Conservation (phyloP, 2,329 filamentous ascomycete species). For the Fusarium albidum region DNA sequence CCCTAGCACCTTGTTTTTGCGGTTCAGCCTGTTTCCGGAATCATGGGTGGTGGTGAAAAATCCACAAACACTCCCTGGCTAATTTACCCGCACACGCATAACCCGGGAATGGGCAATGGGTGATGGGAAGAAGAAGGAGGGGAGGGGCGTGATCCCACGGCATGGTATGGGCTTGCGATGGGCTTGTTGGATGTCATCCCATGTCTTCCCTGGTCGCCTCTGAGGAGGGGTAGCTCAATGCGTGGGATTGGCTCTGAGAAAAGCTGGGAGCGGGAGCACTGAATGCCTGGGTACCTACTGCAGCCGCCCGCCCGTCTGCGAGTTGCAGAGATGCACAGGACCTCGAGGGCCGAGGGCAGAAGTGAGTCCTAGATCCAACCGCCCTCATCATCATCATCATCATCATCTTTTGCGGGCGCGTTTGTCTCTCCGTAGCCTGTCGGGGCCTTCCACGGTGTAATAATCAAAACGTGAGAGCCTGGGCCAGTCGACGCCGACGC, state of each 20-base stretch:
- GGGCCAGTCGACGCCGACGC: conserved; percentile 1
- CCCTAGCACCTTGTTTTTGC: neutral
- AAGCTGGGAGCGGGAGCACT: conserved; percentile 4
- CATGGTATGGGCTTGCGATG: neutral
- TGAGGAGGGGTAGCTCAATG: conserved; percentile 23
- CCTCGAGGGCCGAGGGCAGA: neutral
- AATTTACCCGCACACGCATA: conserved; percentile 27
- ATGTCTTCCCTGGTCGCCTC: conserved; percentile 6
- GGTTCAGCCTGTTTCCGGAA: conserved; percentile 1
- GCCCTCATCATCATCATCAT: conserved; percentile 19
- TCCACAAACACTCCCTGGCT: conserved; percentile 28
- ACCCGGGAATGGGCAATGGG: conserved; percentile 28
- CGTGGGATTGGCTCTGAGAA: conserved; percentile 27
- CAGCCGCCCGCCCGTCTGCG: conserved; percentile 1
- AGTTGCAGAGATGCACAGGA: conserved; percentile 9
- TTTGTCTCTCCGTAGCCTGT: conserved; percentile 12
- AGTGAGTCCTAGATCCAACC: neutral
- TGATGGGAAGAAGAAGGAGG: conserved; percentile 17
- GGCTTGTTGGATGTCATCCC: conserved; percentile 2
- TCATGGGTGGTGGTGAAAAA: conserved; percentile 3
- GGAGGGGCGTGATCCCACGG: neutral
- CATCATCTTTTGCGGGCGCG: neutral
- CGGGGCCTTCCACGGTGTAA: conserved; percentile 16
- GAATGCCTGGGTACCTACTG: neutral
- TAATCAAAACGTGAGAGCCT: conserved; percentile 11